These are phyloP conservation scores for Teunomyces tritomae DNA, from an alignment of 805 yeast genomes.

Conservation along the genomic window DNA sequence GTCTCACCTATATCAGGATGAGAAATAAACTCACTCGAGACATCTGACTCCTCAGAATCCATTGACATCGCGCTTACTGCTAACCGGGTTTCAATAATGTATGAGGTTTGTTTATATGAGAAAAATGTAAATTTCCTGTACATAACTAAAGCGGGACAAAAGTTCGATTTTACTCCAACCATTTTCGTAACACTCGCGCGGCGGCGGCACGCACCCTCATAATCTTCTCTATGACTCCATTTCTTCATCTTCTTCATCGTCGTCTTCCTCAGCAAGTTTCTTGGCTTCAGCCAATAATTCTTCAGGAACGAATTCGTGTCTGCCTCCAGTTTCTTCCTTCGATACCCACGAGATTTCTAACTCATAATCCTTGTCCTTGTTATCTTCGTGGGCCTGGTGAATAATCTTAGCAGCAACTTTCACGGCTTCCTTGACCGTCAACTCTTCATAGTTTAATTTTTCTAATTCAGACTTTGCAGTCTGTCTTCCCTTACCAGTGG, in stretches of 20 bases:
- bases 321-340: constrained; percentile 68
- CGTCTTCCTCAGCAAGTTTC: constrained; percentile 77
- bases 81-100: background rate
- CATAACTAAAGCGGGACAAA: background rate
- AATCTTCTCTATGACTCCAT: constrained; percentile 7
- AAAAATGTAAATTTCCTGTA: constrained; percentile 2
- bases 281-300: constrained; percentile 81
- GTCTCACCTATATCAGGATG: background rate
- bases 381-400: constrained; percentile 93
- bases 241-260: constrained; percentile 66
- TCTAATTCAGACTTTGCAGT: constrained; percentile 96
- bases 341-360: constrained; percentile 91
- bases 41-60: background rate
- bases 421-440: constrained; percentile 78
- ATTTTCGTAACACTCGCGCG: no score
- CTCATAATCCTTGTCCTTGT: constrained; percentile 96
- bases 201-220: no score
- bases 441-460: constrained; percentile 70
- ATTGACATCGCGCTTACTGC: background rate
- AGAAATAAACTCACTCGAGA: background rate
- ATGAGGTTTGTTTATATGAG: constrained; percentile 1
- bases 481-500: constrained; percentile 98
- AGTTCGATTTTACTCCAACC: no score
- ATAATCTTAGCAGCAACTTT: constrained; percentile 93
- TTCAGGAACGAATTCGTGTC: constrained; percentile 77